Conservation (phyloP, 352 stramenopile species). For the Plasmopara viticola region DNA sequence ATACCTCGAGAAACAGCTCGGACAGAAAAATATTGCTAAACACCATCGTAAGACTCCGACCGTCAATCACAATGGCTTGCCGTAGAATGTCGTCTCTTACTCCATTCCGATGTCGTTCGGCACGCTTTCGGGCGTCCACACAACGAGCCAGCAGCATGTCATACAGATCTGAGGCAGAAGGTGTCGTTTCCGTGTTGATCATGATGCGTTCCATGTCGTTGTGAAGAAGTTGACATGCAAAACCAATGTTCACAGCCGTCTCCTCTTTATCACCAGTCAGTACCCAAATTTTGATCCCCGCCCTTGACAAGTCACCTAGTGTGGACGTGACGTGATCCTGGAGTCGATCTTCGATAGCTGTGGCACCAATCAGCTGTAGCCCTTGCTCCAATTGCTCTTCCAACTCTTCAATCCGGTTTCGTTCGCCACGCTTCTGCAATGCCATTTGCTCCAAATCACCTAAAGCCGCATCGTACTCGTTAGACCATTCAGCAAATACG, state of each 20-base stretch:
- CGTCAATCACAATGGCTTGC: constrained; percentile 74
- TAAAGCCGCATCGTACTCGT: constrained; percentile 66
- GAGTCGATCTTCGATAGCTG: constrained; percentile 76
- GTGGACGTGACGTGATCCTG: constrained; percentile 73
- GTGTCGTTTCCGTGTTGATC: constrained; percentile 63
- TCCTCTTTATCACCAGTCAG: constrained; percentile 91
- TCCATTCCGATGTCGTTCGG: constrained; percentile 19
- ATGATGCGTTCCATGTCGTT: constrained; percentile 92
- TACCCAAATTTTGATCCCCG: constrained; percentile 84
- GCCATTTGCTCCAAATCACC: constrained; percentile 66
- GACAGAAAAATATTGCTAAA: constrained; percentile 65
- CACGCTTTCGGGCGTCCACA: constrained; percentile 31
- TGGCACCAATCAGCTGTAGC: constrained; percentile 68
- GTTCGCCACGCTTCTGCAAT: constrained; percentile 45
- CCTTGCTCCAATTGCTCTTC: constrained; percentile 73
- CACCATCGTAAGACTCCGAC: constrained; percentile 63
- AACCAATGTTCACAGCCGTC: constrained; percentile 97
- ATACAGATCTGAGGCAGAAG: constrained; percentile 48
- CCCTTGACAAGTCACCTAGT: constrained; percentile 62
- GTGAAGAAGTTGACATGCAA: constrained; percentile 92
- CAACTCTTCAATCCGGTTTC: constrained; percentile 74
- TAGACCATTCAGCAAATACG: constrained; percentile 65
- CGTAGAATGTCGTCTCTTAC: constrained; percentile 7
- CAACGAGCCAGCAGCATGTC: constrained; percentile 50
- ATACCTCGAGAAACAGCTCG: constrained; percentile 82